Percentiles rank a stretch among this genome's conserved stretches.
These are phyloP conservation scores for Arthroderma uncinatum DNA, from an alignment of 2,329 filamentous ascomycete species.

Conservation along the genomic window DNA sequence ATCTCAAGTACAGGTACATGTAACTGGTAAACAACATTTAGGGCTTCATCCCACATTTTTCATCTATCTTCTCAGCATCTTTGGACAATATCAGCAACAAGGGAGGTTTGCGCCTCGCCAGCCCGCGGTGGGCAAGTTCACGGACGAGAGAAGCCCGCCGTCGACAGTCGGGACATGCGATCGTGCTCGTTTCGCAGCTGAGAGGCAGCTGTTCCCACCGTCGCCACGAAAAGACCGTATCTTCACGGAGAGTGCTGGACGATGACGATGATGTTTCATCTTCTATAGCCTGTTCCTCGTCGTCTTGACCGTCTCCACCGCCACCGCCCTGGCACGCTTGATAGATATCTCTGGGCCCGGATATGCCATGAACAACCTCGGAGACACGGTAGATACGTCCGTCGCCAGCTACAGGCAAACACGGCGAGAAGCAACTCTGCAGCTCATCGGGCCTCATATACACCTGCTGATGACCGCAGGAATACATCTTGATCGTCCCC, in stretches of 20 bases:
- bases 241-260: not conserved
- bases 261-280: too few species aligned
- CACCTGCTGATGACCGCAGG: conserved; percentile 8
- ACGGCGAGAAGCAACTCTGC: conserved; percentile 10
- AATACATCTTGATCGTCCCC: not conserved
- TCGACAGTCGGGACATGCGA: not conserved
- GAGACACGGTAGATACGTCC: not conserved
- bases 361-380: too few species aligned
- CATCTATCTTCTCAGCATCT: not conserved
- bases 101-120: not conserved
- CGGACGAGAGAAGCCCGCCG: not conserved
- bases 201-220: conserved; percentile 2
- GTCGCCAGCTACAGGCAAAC: too few species aligned
- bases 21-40: not conserved
- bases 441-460: not conserved
- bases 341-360: too few species aligned
- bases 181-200: not conserved
- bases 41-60: not conserved
- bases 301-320: too few species aligned
- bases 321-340: too few species aligned
- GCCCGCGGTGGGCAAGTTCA: not conserved
- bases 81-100: too few species aligned
- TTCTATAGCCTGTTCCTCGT: too few species aligned
- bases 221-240: conserved; percentile 5
- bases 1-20: not conserved